Conservation (phyloP, 257 asterid species). For the Rehmannia glutinosa region DNA sequence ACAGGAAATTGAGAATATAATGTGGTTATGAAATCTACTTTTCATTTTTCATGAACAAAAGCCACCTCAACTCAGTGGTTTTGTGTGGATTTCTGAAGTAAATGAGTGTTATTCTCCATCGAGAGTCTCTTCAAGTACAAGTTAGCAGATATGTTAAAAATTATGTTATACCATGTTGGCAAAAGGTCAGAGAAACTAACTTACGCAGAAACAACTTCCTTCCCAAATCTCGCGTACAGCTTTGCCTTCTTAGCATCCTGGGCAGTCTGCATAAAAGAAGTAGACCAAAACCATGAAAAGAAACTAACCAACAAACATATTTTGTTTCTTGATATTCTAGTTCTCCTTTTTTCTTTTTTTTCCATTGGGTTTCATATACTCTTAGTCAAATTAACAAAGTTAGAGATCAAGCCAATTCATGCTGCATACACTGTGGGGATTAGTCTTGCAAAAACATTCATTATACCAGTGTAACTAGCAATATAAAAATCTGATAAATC, state of each 20-base stretch:
- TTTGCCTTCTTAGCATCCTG: constrained; percentile 80
- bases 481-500: not conserved
- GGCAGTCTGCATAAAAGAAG: constrained; percentile 55
- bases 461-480: not conserved
- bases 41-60: no score
- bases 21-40: no score
- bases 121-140: no score
- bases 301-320: not conserved
- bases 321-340: not conserved
- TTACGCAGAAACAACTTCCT: constrained; percentile 94
- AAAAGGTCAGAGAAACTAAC: constrained; percentile 28
- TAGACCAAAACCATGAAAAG: constrained; percentile 7
- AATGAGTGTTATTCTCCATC: no score
- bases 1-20: no score
- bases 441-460: not conserved
- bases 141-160: no score
- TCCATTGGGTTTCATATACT: not conserved
- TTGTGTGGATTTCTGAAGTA: no score
- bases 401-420: not conserved
- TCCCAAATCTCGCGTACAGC: constrained; percentile 73
- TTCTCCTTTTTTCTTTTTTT: no score
- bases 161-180: no score
- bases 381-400: not conserved
- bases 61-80: no score
- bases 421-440: not conserved